Percentiles rank a stretch among this genome's conserved stretches.
phyloP scores from a whole-genome alignment of 2,329 filamentous ascomycete species.

The Coniella lustricola region DNA sequence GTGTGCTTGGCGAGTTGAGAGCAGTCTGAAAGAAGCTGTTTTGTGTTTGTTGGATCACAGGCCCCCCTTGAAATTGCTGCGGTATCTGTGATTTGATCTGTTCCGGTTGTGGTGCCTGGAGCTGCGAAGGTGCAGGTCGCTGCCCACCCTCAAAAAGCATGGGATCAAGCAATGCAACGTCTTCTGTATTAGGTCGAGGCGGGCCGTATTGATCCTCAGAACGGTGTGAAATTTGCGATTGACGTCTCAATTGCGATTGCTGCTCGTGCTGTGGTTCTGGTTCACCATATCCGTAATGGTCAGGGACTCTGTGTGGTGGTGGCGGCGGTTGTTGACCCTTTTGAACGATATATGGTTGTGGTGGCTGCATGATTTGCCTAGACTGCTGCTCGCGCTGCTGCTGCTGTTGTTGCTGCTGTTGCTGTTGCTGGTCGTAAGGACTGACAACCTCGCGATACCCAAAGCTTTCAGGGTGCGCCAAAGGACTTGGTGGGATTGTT shows the following conservation, averaged over 20 bases:
- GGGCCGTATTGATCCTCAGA: conserved; percentile 12
- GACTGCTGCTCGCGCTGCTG: conserved; percentile 2
- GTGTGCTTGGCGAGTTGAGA: conserved; percentile 12
- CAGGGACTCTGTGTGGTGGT: not conserved
- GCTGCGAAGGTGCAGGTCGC: conserved; percentile 3
- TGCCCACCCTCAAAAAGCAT: conserved; percentile 13
- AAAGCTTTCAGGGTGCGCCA: conserved; percentile 12
- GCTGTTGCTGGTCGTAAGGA: conserved; percentile 12
- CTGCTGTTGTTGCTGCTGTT: conserved; percentile 3
- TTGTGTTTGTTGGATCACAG: conserved; percentile 10
- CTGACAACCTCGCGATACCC: conserved; percentile 7
- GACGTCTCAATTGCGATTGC: conserved; percentile 4
- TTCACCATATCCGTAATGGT: conserved; percentile 9
- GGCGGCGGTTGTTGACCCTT: not conserved
- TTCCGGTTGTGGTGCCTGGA: conserved; percentile 7
- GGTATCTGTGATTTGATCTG: conserved; percentile 11
- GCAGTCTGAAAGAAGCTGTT: conserved; percentile 16
- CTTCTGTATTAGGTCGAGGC: conserved; percentile 13
- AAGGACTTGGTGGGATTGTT: conserved; percentile 8
- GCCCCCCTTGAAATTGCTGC: conserved; percentile 6
- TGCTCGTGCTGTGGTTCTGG: conserved; percentile 6
- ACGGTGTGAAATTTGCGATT: conserved; percentile 1
- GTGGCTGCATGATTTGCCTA: conserved; percentile 13
- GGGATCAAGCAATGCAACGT: conserved; percentile 9
- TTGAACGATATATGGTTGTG: conserved; percentile 4